Base-by-base conservation (phyloP, 2,329 filamentous ascomycete genomes). In the Trichoderma semiorbis region DNA sequence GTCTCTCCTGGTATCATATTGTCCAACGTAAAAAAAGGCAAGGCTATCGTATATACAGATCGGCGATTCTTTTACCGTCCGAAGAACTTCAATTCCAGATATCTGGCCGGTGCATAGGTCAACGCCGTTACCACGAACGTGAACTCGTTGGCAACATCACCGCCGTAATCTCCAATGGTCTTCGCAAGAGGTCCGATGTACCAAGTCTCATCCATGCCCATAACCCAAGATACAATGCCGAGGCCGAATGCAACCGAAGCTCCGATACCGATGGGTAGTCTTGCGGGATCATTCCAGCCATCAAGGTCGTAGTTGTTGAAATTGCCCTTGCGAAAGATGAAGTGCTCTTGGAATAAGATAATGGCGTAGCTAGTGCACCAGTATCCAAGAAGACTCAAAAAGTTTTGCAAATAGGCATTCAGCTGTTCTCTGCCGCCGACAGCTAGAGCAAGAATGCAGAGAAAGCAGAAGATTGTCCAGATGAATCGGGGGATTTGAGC, bases 181-280 rank as follows among this genome's bases (percentile, higher is more conserved):
- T 81, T 79, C 1, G 87, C 87, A 74, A 89, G 85, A 1, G 87
- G 87, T 0, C 87, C 87, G 3, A 83, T 84, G 73, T 85, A 89
- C 87, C 87, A 89, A 2, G 83, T 84, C 77, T 88, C 85, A 3
- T 81, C 82, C 84, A 89, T 89, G 3, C 85, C 85, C 1, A 88
- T 86, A 5, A 88, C 80, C 21, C 88, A 83, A 12, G 85, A 74
- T 7, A 78, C 82, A 68, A 85, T 79, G 26, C 84, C 83, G 26
- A 84, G 73, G 0, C 82, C 43, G 28, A 82, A 86, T 0, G 84
- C 83, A 10, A 79, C 77, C 10, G 85, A 71, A 1, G 84, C 84
- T 1, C 84, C 80, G 3, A 84, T 70, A 2, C 84, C 84, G 2
- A 79, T 77, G 0, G 84, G 84, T 57, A 86, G 74, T 71, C 79